Percentiles rank a stretch among this genome's conserved stretches.
phyloP scores from a whole-genome alignment of 495 filamentous ascomycete species.

The Tuber indicum region DNA sequence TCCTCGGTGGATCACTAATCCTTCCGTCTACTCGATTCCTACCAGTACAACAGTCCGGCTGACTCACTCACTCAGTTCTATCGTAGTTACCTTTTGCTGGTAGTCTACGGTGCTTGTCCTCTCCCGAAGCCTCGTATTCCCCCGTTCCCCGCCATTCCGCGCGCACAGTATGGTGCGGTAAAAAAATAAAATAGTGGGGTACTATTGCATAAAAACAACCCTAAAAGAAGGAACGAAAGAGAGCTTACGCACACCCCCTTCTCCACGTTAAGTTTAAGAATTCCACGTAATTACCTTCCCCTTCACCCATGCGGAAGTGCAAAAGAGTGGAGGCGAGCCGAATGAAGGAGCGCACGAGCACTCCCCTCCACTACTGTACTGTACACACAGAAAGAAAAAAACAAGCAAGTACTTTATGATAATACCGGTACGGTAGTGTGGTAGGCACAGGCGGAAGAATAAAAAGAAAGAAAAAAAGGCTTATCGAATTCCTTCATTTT shows the following conservation, averaged over 20 bases:
- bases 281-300: not conserved
- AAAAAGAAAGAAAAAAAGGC: not conserved
- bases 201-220: not conserved
- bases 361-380: not conserved
- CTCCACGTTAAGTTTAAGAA: not conserved
- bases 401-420: not conserved
- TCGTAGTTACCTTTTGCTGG: not conserved
- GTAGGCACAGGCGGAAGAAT: not conserved
- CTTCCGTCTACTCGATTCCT: not conserved
- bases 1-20: not conserved
- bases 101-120: not conserved
- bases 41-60: not conserved
- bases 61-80: not conserved
- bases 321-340: not conserved
- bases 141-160: not conserved
- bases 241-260: conserved; percentile 2
- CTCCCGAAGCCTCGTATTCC: not conserved
- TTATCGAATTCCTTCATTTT: not conserved
- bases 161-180: not conserved
- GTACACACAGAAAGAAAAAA: not conserved
- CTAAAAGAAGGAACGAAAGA: not conserved
- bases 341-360: not conserved
- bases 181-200: not conserved
- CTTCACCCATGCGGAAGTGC: not conserved
- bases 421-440: not conserved